Evolutionary conservation across 306 rosid species (phyloP).

Genomic region (Inga oerstediana): DNA sequence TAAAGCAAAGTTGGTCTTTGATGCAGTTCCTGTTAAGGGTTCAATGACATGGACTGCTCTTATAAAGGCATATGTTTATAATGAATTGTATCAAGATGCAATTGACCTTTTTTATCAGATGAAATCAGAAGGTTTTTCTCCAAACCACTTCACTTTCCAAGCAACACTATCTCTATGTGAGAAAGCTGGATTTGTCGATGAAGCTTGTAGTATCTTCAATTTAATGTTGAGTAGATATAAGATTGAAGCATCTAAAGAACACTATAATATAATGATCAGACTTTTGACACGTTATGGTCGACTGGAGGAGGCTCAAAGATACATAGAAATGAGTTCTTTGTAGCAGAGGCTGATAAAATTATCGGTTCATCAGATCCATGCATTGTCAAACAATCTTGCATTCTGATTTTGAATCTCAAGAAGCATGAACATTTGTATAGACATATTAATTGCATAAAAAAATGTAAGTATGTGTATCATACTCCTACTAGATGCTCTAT

Average conservation of each 20-base stretch:
- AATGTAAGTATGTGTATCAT: constrained; percentile 8
- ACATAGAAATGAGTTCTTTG: constrained; percentile 46
- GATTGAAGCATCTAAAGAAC: constrained; percentile 57
- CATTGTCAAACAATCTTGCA: constrained; percentile 21
- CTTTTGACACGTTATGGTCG: constrained; percentile 67
- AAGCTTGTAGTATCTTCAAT: constrained; percentile 59
- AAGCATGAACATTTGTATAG: constrained; percentile 20
- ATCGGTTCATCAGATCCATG: constrained; percentile 26
- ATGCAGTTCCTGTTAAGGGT: constrained; percentile 64
- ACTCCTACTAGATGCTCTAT: background rate
- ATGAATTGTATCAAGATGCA: constrained; percentile 55
- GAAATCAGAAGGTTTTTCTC: constrained; percentile 50
- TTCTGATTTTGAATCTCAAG: background rate
- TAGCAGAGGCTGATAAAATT: constrained; percentile 4
- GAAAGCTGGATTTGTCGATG: constrained; percentile 69
- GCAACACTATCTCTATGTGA: constrained; percentile 64
- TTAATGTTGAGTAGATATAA: constrained; percentile 57
- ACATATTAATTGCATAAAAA: background rate
- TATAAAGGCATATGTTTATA: constrained; percentile 62
- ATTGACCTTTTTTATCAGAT: constrained; percentile 58
- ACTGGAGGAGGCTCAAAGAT: constrained; percentile 60
- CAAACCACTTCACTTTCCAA: constrained; percentile 67
- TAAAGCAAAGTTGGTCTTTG: constrained; percentile 55
- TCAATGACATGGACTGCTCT: constrained; percentile 86
- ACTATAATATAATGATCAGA: constrained; percentile 48